Evolutionary conservation across 805 yeast genomes (phyloP), one percentile per base, ranked within the genome.

Genomic region (Alloascoidea hylecoeti): DNA sequence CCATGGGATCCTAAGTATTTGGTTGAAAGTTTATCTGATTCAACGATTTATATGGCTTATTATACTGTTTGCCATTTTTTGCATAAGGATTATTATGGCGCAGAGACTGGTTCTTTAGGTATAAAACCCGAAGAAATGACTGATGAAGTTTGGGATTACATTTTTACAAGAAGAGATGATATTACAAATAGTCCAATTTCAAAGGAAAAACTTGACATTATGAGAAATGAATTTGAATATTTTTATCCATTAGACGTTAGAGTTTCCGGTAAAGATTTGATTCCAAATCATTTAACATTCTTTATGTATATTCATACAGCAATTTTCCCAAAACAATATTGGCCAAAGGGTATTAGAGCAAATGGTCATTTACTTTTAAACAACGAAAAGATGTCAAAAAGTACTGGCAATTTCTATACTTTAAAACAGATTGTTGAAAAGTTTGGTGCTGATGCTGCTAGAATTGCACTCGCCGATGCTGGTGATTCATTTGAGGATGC

Each of bases 401-500:
- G 95, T 19, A 89, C 97, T 19, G 98, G 98, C 63, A 92, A 92
- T 66, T 92, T 92, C 57, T 68, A 84, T 77, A 92, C 97, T 38
- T 67, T 92, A 58, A 72, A 77, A 50, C 85, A 92, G 58, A 72
- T 81, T 56, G 78, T 78, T 42, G 69, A 75, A 50, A 92, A 92
- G 62, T 92, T 78, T 49, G 98, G 98, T 59, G 95, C 97, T 38
- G 98, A 92, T 60, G 96, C 97, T 33, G 68, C 95, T 6, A 81
- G 98, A 69, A 83, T 92, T 57, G 96, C 98, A 3, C 66, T 92
- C 46, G 98, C 97, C 35, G 98, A 92, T 66, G 96, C 96, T 38
- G 98, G 98, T 67, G 98, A 92, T 57, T 68, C 92, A 34, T 75
- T 86, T 48, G 98, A 92, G 64, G 98, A 92, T 60, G 98, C 98